These are phyloP conservation scores for Lignosus rhinocerotis DNA, from an alignment of 1,284 basidiomycete species.

Conservation along the genomic window DNA sequence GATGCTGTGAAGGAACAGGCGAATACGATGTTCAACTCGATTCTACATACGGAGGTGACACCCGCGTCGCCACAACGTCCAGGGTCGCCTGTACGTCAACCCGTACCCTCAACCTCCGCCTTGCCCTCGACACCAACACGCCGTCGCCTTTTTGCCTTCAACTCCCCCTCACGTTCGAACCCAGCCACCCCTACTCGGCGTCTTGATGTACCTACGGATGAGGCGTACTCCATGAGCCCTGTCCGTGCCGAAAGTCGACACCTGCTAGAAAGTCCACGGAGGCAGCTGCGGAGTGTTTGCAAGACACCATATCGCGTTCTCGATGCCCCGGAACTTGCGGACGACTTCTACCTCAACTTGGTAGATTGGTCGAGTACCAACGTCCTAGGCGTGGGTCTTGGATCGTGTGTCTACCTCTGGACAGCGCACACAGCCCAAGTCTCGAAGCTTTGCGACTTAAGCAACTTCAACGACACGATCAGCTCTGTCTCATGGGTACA, in stretches of 20 bases:
- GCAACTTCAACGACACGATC: conserved; percentile 62
- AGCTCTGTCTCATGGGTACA: conserved; percentile 93
- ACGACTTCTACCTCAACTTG: conserved; percentile 98
- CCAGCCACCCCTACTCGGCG: conserved; percentile 60
- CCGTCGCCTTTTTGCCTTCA: conserved; percentile 67
- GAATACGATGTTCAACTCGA: conserved; percentile 72
- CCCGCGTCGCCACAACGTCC: conserved; percentile 63
- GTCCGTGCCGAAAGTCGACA: conserved; percentile 83
- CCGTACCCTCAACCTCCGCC: conserved; percentile 33
- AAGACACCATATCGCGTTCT: conserved; percentile 98
- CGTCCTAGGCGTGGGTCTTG: conserved; percentile 91
- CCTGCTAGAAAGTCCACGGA: conserved; percentile 84
- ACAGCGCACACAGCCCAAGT: conserved; percentile 92
- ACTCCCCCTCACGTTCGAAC: conserved; percentile 60
- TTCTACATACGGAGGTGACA: conserved; percentile 75
- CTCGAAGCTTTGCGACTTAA: conserved; percentile 88
- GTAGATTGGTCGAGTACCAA: conserved; percentile 98
- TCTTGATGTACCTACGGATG: conserved; percentile 77
- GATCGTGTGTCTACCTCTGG: conserved; percentile 95
- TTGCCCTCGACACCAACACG: conserved; percentile 66
- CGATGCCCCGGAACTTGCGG: conserved; percentile 95
- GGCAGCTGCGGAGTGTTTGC: conserved; percentile 81
- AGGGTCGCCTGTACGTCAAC: conserved; percentile 59
- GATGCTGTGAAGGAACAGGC: conserved; percentile 83
- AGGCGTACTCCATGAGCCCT: conserved; percentile 89